Base-by-base conservation (phyloP, 2,329 filamentous ascomycete genomes). In the Pseudogymnoascus sp. region DNA sequence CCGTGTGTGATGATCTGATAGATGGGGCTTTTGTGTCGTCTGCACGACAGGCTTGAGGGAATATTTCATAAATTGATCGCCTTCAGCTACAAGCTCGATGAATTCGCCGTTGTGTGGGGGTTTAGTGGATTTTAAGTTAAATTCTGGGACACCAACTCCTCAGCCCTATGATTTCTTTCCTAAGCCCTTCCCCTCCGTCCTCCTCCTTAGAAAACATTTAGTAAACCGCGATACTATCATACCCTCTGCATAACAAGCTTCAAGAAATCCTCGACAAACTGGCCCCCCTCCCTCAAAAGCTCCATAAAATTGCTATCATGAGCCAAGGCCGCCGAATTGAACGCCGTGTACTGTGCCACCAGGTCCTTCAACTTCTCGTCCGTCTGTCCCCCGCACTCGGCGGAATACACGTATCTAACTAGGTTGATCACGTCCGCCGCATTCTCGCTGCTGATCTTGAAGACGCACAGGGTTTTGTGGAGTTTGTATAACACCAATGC, bases 261-360 rank as follows among this genome's bases (percentile, higher is more conserved):
- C 16, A 69, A 61, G 35, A 68, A 67, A 55, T 68, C 66, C 45
- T 65, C 64, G 6, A 68, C 64, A 61, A 69, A 62, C 16, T 64
- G 61, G 1, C 66, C 65, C 31, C 66, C 66, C 12, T 66, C 66
- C 1, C 21, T 62, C n/a, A 69, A 58, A 10, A 69, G 52, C 12
- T 66, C 59, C 62, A 66, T 64, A 31, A 69, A 69, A 11, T 23
- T 31, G 6, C 61, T 49, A 61, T 67, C 38, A 19, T 19, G 10
- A 33, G 58, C 62, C 41, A 68, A 43, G 1, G 39, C 35, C 33
- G 37, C 8, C 37, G 65, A 60, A 60, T 69, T 59, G 2, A 23
- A 21, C 19, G 62, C 65, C 41, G 68, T 29, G n/a, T 64, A 68
- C 35, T 65, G 63, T 41, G 66, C 67, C 41, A 45, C 63, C 45